phyloP scores from a whole-genome alignment of 306 rosid species.

The Lathyrus aphaca region DNA sequence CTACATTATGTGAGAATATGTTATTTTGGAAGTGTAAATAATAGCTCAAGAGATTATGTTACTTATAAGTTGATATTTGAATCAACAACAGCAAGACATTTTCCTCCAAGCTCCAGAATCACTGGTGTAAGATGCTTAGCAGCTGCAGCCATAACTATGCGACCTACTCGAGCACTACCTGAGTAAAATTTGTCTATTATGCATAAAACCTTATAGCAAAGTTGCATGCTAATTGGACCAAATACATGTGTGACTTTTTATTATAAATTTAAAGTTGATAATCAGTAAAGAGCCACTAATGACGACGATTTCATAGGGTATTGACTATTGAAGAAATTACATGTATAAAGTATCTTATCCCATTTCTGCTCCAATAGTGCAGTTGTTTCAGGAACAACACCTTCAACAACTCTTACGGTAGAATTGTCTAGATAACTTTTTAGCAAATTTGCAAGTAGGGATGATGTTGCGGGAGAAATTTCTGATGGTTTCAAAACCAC shows the following conservation, averaged over 20 bases:
- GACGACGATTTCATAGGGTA: background rate
- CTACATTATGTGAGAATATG: constrained; percentile 11
- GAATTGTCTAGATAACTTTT: too few species aligned
- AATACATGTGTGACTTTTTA: background rate
- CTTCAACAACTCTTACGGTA: too few species aligned
- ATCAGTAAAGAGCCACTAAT: background rate
- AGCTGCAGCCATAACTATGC: constrained; percentile 90
- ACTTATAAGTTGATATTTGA: constrained; percentile 74
- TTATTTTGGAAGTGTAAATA: constrained; percentile 8
- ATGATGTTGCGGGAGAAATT: too few species aligned
- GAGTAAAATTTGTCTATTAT: constrained; percentile 27
- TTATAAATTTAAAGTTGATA: too few species aligned
- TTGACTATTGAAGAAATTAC: too few species aligned
- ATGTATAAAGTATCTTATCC: too few species aligned
- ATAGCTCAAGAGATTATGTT: constrained; percentile 11
- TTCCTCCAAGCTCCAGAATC: constrained; percentile 82
- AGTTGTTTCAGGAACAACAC: too few species aligned
- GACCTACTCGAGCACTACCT: constrained; percentile 92
- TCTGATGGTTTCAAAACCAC: too few species aligned
- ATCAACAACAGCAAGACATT: constrained; percentile 85
- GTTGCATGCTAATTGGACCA: constrained; percentile 9
- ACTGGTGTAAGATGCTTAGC: constrained; percentile 91
- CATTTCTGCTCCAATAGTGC: too few species aligned
- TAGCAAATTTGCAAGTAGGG: too few species aligned
- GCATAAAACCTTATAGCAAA: constrained; percentile 28